Percentiles rank a stretch among this genome's conserved stretches.
These are phyloP conservation scores for Claviceps monticola DNA, from an alignment of 2,329 filamentous ascomycete species.

Conservation along the genomic window DNA sequence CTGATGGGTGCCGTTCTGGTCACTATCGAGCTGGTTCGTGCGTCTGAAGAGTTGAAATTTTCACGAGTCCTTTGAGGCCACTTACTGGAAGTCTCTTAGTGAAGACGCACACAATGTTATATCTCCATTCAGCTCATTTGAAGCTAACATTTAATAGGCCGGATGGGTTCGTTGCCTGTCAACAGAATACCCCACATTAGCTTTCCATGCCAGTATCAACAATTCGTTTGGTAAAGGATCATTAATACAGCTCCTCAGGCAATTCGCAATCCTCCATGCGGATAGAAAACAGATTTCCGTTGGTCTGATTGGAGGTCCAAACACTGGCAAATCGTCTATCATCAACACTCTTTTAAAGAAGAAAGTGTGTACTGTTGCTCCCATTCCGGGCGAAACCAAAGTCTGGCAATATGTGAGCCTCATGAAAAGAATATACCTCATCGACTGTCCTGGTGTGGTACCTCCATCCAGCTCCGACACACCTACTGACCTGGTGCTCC, in stretches of 20 bases:
- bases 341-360: conserved; percentile 95
- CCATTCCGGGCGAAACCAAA: conserved; percentile 93
- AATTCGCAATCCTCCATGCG: conserved; percentile 82
- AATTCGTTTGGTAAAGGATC: conserved; percentile 96
- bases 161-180: conserved; percentile 83
- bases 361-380: conserved; percentile 84
- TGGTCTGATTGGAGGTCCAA: conserved; percentile 66
- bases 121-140: background rate
- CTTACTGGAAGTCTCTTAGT: conserved; percentile 92
- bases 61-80: conserved; percentile 41
- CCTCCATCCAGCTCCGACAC: conserved; percentile 76
- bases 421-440: conserved; percentile 82
- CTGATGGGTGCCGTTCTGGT: conserved; percentile 84
- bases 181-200: conserved; percentile 84
- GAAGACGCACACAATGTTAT: conserved; percentile 66
- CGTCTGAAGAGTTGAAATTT: conserved; percentile 95
- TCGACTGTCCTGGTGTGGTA: conserved; percentile 93
- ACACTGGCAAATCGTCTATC: conserved; percentile 90
- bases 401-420: conserved; percentile 96
- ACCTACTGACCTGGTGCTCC: conserved; percentile 74
- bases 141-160: conserved; percentile 42
- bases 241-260: conserved; percentile 77
- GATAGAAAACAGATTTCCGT: conserved; percentile 92
- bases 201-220: conserved; percentile 87
- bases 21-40: conserved; percentile 60